Evolutionary conservation across 257 asterid genomes (phyloP), one percentile per base, ranked within the genome.

Genomic region (Fraxinus pennsylvanica): DNA sequence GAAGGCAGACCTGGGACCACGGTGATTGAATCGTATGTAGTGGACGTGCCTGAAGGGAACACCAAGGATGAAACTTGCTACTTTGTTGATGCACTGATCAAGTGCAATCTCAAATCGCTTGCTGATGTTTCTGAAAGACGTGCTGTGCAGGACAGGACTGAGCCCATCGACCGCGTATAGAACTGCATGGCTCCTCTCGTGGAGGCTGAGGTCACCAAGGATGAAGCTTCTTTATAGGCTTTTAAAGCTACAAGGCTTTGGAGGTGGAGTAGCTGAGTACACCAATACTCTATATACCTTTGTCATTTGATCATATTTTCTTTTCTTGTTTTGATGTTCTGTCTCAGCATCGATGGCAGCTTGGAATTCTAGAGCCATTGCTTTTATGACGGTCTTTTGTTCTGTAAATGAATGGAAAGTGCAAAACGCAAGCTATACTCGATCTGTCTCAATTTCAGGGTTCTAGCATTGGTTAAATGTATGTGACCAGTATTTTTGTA

Each of bases 1-100:
- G 92, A 85, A 71, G 92, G 88, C 74, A 83, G 91, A 79, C 84
- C 87, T 39, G 89, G 91, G 74, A 85, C 89, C 27, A 19, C 76
- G 82, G 92, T 87, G 25, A 81, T 89, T 8, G 92, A 89, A 82
- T 89, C 92, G 5, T 89, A 82, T 76, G 88, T 87, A 75, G 91
- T 87, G 80, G 91, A 89, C 50, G 92, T 87, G 74, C 91, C 92
- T 14, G 87, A 87, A 78, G 92, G 89, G 22, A 89, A 89, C 87
- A 89, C 91, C 73, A 85, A 83, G 67, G 91, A 89, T 5, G 92
- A 89, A 78, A 89, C 92, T 3, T 85, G 89, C 83, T 87, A 82
- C 81, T 89, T 89, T 39, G 81, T 89, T 33, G 91, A 87, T 72
- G 91, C 91, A 70, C 79, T 87, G 73, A 87, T 89, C 81, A 87